phyloP scores from a whole-genome alignment of 805 yeast species.

The Lipomyces mesembrius region DNA sequence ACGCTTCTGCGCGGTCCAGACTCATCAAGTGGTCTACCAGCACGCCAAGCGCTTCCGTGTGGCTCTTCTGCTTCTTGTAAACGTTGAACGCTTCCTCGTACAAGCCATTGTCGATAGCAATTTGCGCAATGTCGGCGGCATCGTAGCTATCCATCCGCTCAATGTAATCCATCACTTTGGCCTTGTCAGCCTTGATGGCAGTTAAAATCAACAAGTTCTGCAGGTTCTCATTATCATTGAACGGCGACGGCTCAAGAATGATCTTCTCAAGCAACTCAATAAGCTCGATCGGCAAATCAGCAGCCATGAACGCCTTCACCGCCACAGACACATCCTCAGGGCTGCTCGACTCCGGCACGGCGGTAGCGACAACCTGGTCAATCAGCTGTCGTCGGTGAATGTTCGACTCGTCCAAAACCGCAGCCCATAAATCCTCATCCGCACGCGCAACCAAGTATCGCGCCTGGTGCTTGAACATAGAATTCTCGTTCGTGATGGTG shows the following conservation, averaged over 20 bases:
- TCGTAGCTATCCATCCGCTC: conserved; percentile 90
- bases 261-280: conserved; percentile 95
- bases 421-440: conserved; percentile 81
- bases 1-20: conserved; percentile 90
- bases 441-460: conserved; percentile 88
- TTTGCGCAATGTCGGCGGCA: conserved; percentile 89
- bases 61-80: conserved; percentile 79
- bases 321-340: conserved; percentile 94
- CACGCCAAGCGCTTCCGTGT: conserved; percentile 82
- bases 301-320: conserved; percentile 95
- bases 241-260: conserved; percentile 95
- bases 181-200: conserved; percentile 92
- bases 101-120: conserved; percentile 85
- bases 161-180: conserved; percentile 79
- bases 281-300: conserved; percentile 88
- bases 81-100: conserved; percentile 94
- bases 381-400: conserved; percentile 87
- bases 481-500: conserved; percentile 90
- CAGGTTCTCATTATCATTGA: conserved; percentile 90
- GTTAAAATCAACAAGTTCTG: conserved; percentile 93
- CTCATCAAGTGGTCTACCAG: conserved; percentile 92
- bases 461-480: conserved; percentile 99
- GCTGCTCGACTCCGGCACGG: conserved; percentile 89
- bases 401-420: conserved; percentile 75
- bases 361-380: conserved; percentile 94